These are phyloP conservation scores for Alternaria brassicae DNA, from an alignment of 2,329 filamentous ascomycete species.

Conservation along the genomic window DNA sequence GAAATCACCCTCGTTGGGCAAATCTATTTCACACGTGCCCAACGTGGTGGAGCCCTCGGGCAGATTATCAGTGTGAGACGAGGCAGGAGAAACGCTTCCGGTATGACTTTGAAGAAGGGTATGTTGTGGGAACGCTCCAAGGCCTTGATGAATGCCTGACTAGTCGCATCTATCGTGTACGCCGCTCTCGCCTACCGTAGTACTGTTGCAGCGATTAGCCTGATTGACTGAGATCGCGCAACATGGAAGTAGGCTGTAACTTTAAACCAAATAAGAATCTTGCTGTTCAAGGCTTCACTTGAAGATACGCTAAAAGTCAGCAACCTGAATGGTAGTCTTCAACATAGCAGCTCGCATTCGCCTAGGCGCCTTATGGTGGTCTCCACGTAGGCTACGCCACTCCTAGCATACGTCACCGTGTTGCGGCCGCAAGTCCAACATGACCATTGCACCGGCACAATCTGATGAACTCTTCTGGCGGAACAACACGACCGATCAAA, in stretches of 20 bases:
- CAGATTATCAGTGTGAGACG: neutral
- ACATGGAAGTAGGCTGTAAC: neutral
- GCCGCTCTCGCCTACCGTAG: neutral
- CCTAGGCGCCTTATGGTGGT: neutral
- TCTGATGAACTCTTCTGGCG: neutral
- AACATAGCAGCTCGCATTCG: neutral
- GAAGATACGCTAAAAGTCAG: neutral
- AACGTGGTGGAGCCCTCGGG: neutral
- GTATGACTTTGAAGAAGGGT: neutral
- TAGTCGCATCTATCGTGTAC: neutral
- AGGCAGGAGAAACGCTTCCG: neutral
- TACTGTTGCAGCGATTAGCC: neutral
- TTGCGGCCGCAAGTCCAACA: constrained; percentile 2
- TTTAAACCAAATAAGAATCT: neutral
- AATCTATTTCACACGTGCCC: neutral
- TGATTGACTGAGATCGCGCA: neutral
- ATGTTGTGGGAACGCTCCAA: neutral
- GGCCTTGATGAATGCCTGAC: neutral
- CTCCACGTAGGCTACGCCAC: constrained; percentile 1
- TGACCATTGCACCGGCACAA: neutral
- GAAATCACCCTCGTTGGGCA: neutral
- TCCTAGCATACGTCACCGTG: constrained; percentile 8
- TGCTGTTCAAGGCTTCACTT: neutral
- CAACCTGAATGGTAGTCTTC: neutral
- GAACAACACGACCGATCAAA: neutral